Base-by-base conservation (phyloP, 2,329 filamentous ascomycete genomes). In the Nannizzia gypsea region DNA sequence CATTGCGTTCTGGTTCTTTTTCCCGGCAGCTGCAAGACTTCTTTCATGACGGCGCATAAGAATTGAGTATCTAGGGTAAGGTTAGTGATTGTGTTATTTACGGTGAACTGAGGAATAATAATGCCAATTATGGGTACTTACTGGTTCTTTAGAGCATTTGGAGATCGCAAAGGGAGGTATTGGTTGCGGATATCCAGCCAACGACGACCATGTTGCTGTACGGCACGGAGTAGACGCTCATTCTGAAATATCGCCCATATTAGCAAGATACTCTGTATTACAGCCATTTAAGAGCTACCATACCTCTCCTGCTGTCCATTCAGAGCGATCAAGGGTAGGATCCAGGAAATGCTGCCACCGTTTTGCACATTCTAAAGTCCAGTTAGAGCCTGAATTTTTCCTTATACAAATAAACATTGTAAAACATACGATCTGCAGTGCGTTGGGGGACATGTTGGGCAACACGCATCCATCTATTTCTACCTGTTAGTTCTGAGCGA, bases 291-390 rank as follows among this genome's bases (percentile, higher is more conserved):
- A 9, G 20, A 24, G 17, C 24, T 11, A 22, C 4, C 56, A 15
- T 48, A 58, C 56, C 15, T 58, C 56, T 6, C 48, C 56, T n/a
- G 13, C 13, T 13, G 56, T 28, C 56, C 56, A 58, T 48, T 58
- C 56, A 22, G 38, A 44, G 20, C 56, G 56, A 34, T 58, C 56
- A 6, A 58, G 56, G 17, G 38, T 22, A 20, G 56, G 56, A 20
- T 58, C 56, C 40, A 58, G 24, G 24, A 46, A 58, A 44, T 58
- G 56, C 15, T 44, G 38, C 56, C 56, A 58, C 31, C 56, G 56
- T 58, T 58, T 58, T 22, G 56, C 56, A 34, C 56, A 58, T 58
- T 58, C 56, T 58, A 15, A 24, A n/a, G 20, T 3, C 6, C n/a
- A 40, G 15, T n/a, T 3, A 48, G 40, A 36, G 15, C 34, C 31